phyloP scores from a whole-genome alignment of 2,329 filamentous ascomycete species.

The Pleomassaria siparia region DNA sequence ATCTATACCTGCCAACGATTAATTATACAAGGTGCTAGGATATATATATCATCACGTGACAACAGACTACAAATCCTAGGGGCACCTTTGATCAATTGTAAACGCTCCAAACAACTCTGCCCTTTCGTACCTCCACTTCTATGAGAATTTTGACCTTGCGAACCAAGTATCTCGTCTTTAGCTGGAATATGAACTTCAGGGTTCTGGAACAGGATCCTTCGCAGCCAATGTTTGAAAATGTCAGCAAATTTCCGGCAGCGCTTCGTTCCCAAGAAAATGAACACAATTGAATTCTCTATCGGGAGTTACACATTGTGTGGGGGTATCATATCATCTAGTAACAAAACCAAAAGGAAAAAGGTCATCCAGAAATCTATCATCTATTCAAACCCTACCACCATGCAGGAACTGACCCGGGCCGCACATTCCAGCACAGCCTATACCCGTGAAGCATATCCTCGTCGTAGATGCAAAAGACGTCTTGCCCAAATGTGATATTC shows the following conservation, averaged over 20 bases:
- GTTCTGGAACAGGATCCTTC: too few relatives aligned
- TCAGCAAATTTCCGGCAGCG: constrained; percentile 10
- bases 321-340: constrained; percentile 20
- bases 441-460: background rate
- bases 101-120: too few relatives aligned
- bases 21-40: too few relatives aligned
- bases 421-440: background rate
- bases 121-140: too few relatives aligned
- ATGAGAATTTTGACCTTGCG: too few relatives aligned
- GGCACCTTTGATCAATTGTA: too few relatives aligned
- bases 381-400: constrained; percentile 7
- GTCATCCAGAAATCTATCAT: constrained; percentile 14
- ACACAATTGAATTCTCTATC: constrained; percentile 13
- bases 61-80: too few relatives aligned
- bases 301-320: background rate
- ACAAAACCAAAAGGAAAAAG: background rate
- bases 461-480: background rate
- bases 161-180: too few relatives aligned
- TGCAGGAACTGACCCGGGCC: background rate
- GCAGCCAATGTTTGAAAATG: background rate
- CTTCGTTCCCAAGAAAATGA: constrained; percentile 6
- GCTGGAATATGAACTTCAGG: too few relatives aligned
- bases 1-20: too few relatives aligned
- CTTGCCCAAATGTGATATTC: too few relatives aligned
- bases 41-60: too few relatives aligned